A percentile compares a stretch with the other conserved stretches of the same genome.
Conservation (phyloP, 495 filamentous ascomycete species). For the Bacidia gigantensis region DNA sequence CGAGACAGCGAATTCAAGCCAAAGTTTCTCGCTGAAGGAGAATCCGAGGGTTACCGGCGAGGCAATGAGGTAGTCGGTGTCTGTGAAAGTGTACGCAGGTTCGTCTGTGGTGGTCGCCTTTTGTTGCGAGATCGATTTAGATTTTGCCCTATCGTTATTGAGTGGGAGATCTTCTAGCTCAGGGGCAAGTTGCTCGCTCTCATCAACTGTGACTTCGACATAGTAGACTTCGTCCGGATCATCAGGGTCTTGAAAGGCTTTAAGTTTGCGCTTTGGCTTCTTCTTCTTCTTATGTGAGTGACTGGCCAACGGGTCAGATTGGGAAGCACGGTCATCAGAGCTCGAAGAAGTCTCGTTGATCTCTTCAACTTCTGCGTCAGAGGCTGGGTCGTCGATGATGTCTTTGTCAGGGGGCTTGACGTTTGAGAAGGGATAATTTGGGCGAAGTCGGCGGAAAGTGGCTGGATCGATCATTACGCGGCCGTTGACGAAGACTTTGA, state of each 20-base stretch:
- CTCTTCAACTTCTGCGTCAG: constrained; percentile 25
- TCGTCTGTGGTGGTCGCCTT: not conserved
- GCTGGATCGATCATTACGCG: constrained; percentile 85
- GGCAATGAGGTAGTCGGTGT: constrained; percentile 78
- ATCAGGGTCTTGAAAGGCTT: not conserved
- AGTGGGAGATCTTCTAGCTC: constrained; percentile 49
- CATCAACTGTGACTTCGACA: not conserved
- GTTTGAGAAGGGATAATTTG: constrained; percentile 72
- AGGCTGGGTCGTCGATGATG: constrained; percentile 42
- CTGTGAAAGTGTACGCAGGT: constrained; percentile 40
- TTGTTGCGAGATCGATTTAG: constrained; percentile 8
- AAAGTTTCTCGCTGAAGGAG: constrained; percentile 77
- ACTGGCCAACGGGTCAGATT: not conserved
- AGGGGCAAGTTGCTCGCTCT: constrained; percentile 32
- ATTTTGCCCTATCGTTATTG: constrained; percentile 47
- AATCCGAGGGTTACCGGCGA: constrained; percentile 92
- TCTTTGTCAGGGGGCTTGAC: constrained; percentile 68
- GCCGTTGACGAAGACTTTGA: constrained; percentile 82
- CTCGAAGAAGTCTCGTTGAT: constrained; percentile 7
- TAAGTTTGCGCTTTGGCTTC: not conserved
- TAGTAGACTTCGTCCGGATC: not conserved
- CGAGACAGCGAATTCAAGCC: constrained; percentile 81
- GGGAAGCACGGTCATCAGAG: constrained; percentile 39
- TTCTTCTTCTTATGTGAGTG: not conserved
- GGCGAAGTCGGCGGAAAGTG: constrained; percentile 75